Percentiles rank a stretch among this genome's conserved stretches.
Evolutionary conservation across 345 rosid genomes (phyloP).

Genomic region (Gossypium anomalum): DNA sequence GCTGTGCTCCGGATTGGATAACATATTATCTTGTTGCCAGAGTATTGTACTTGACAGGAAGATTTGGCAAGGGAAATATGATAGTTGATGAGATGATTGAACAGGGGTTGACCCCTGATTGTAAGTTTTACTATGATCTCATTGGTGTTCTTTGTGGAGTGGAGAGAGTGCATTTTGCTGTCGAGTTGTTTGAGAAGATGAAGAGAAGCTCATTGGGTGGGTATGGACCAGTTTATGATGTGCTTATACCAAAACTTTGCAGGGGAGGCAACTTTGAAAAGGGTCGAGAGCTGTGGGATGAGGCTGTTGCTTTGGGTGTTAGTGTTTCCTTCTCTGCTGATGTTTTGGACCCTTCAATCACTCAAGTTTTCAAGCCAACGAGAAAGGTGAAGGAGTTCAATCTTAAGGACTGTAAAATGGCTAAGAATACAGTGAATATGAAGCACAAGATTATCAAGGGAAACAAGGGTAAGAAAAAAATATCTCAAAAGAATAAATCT

Average conservation of each 20-base stretch:
- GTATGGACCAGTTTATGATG: constrained; percentile 65
- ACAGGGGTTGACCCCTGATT: constrained; percentile 49
- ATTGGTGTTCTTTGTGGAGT: constrained; percentile 83
- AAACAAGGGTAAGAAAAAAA: constrained; percentile 27
- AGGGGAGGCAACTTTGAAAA: constrained; percentile 65
- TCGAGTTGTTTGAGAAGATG: constrained; percentile 68
- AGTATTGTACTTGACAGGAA: constrained; percentile 67
- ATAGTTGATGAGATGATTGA: constrained; percentile 73
- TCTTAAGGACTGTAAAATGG: constrained; percentile 27
- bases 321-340: constrained; percentile 39
- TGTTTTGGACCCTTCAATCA: constrained; percentile 52
- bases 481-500: constrained; percentile 13
- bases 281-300: constrained; percentile 77
- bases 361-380: constrained; percentile 53
- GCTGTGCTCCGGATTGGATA: constrained; percentile 59
- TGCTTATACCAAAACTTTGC: constrained; percentile 74
- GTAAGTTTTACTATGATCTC: constrained; percentile 63
- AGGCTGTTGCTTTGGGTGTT: constrained; percentile 47
- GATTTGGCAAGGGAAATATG: constrained; percentile 78
- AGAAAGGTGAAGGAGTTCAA: constrained; percentile 42
- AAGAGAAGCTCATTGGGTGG: constrained; percentile 54
- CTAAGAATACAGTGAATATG: constrained; percentile 23
- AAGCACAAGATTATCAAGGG: constrained; percentile 18
- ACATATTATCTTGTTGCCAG: constrained; percentile 78
- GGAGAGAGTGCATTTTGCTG: constrained; percentile 59